Conservation (phyloP, 2,329 filamentous ascomycete species). For the Trichoderma semiorbis region DNA sequence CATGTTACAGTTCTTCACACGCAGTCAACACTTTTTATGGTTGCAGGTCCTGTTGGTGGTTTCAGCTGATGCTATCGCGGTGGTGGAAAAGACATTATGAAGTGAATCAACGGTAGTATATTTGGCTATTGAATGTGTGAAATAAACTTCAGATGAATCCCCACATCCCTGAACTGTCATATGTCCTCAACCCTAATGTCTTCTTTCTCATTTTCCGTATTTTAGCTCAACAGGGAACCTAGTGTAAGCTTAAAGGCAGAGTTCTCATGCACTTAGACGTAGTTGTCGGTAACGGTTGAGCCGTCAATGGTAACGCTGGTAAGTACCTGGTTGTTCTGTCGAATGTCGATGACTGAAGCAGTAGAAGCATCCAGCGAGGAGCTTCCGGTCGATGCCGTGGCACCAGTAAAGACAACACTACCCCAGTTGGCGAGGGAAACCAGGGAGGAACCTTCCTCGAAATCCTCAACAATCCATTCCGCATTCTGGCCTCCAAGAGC, state of each 20-base stretch:
- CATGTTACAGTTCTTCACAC: no score
- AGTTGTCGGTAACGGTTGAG: slow-evolving; percentile 1
- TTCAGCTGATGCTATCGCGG: not conserved
- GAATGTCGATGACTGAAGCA: not conserved
- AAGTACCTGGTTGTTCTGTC: not conserved
- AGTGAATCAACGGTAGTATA: not conserved
- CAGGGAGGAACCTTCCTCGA: not conserved
- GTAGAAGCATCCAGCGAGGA: not conserved
- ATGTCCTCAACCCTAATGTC: not conserved
- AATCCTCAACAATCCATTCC: slow-evolving; percentile 11
- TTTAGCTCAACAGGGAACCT: not conserved
- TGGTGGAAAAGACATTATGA: not conserved
- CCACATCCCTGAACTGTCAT: not conserved
- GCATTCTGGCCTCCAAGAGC: slow-evolving; percentile 8
- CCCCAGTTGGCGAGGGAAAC: slow-evolving; percentile 7
- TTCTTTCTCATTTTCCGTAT: not conserved
- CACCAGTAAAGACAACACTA: slow-evolving; percentile 7
- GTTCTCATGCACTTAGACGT: not conserved
- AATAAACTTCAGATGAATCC: not conserved
- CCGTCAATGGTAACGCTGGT: not conserved
- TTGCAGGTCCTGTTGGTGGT: not conserved
- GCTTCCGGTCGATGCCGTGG: not conserved
- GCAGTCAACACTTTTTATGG: no score
- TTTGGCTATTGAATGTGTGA: not conserved
- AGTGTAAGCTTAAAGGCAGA: not conserved